Evolutionary conservation across 2,329 filamentous ascomycete genomes (phyloP).

Genomic region (Simplicillium sp.): DNA sequence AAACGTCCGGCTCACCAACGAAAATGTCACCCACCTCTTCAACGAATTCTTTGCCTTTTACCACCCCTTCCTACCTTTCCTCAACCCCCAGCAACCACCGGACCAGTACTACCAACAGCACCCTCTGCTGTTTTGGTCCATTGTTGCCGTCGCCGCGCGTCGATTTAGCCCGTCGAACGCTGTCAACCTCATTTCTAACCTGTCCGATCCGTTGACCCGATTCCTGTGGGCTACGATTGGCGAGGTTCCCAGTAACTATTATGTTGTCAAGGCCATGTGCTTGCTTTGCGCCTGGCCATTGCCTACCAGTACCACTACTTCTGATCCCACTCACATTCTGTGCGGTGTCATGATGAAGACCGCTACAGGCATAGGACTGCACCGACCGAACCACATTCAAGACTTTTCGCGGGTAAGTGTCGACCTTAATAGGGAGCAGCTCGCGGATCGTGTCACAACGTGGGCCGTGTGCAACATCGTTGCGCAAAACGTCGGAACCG

Average conservation of each 20-base stretch:
- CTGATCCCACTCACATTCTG: constrained; percentile 73
- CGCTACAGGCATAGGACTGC: constrained; percentile 73
- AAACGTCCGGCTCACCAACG: constrained; percentile 54
- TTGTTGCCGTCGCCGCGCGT: constrained; percentile 65
- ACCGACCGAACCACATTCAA: constrained; percentile 72
- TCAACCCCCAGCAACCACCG: constrained; percentile 56
- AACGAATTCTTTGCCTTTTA: constrained; percentile 67
- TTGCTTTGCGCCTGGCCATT: constrained; percentile 75
- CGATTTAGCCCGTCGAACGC: constrained; percentile 51
- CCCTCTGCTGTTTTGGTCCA: constrained; percentile 77
- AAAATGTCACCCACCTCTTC: constrained; percentile 56
- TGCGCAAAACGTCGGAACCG: constrained; percentile 71
- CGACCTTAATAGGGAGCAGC: constrained; percentile 68
- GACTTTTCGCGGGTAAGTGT: constrained; percentile 71
- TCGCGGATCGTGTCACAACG: constrained; percentile 68
- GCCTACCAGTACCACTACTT: constrained; percentile 70
- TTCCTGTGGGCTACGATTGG: constrained; percentile 70
- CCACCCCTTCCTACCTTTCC: constrained; percentile 69
- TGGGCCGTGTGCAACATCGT: constrained; percentile 85
- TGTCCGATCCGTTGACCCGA: constrained; percentile 59
- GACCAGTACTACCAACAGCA: constrained; percentile 71
- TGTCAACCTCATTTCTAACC: constrained; percentile 53
- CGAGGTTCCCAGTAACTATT: constrained; percentile 69
- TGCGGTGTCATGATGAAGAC: constrained; percentile 82
- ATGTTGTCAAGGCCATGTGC: constrained; percentile 73